phyloP scores from a whole-genome alignment of 2,329 filamentous ascomycete genomes.

The Exophiala bonariae region DNA sequence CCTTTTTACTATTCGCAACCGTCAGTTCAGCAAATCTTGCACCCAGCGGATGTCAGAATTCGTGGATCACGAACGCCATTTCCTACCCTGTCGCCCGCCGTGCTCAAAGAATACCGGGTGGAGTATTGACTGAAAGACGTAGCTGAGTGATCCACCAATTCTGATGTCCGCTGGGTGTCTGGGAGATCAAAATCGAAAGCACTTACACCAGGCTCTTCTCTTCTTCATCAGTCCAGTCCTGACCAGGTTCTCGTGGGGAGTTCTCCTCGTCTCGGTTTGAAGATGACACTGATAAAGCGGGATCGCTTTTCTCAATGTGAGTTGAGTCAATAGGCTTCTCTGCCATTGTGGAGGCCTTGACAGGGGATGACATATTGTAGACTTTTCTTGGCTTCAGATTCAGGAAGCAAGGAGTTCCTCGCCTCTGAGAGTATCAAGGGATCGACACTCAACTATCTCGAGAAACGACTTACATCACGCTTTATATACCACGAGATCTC shows the following conservation, averaged over 20 bases:
- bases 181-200: not conserved
- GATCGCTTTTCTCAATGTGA: conserved; percentile 1
- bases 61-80: too few species aligned
- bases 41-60: too few species aligned
- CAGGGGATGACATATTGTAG: not conserved
- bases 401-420: not conserved
- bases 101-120: too few species aligned
- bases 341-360: not conserved
- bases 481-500: not conserved
- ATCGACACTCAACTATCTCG: not conserved
- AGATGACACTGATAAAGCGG: not conserved
- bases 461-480: not conserved
- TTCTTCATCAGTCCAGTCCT: conserved; percentile 2
- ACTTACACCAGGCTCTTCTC: conserved; percentile 3
- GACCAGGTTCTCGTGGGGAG: not conserved
- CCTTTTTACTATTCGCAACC: conserved; percentile 2
- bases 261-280: not conserved
- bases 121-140: too few species aligned
- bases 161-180: too few species aligned
- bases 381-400: not conserved
- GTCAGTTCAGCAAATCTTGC: not conserved
- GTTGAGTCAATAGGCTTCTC: not conserved
- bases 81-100: too few species aligned
- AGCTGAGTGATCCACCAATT: too few species aligned
- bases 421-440: not conserved